Percentiles rank a stretch among this genome's conserved stretches.
These are phyloP conservation scores for Dictyostelium firmibasis DNA, from an alignment of 78 protist species.

Conservation along the genomic window DNA sequence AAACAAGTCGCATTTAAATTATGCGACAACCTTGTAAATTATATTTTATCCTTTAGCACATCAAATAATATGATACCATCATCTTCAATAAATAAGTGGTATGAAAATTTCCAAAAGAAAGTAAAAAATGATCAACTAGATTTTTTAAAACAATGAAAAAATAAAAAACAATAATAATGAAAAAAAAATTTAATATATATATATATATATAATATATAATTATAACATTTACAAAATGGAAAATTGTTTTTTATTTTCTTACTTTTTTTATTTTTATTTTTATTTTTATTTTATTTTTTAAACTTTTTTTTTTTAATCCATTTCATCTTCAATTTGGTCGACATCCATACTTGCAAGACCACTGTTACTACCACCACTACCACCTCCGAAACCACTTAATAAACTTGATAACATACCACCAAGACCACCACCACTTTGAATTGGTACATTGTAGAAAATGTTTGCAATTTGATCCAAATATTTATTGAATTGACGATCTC, in stretches of 20 bases:
- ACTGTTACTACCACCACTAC: background rate
- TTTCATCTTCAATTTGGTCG: background rate
- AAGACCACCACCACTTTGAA: conserved; percentile 46
- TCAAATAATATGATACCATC: conserved; percentile 36
- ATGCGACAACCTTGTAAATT: conserved; percentile 68
- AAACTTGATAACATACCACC: conserved; percentile 29
- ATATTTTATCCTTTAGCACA: conserved; percentile 31
- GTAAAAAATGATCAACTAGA: conserved; percentile 24
- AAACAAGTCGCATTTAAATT: conserved; percentile 60
- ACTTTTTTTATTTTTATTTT: background rate
- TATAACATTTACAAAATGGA: background rate
- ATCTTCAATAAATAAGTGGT: conserved; percentile 39
- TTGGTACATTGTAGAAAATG: conserved; percentile 45
- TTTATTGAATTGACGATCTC: conserved; percentile 69
- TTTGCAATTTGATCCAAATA: conserved; percentile 69
- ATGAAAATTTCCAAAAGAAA: conserved; percentile 66
- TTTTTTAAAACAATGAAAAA: background rate
- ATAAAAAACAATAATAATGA: background rate
- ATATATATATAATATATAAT: background rate
- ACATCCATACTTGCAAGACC: background rate
- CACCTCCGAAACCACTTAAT: conserved; percentile 51
- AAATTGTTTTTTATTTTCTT: background rate
- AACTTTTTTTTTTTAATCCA: background rate
- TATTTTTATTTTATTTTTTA: background rate
- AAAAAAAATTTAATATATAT: background rate